These are phyloP conservation scores for Berkeleyomyces rouxiae DNA, from an alignment of 2,329 filamentous ascomycete species.

Conservation along the genomic window DNA sequence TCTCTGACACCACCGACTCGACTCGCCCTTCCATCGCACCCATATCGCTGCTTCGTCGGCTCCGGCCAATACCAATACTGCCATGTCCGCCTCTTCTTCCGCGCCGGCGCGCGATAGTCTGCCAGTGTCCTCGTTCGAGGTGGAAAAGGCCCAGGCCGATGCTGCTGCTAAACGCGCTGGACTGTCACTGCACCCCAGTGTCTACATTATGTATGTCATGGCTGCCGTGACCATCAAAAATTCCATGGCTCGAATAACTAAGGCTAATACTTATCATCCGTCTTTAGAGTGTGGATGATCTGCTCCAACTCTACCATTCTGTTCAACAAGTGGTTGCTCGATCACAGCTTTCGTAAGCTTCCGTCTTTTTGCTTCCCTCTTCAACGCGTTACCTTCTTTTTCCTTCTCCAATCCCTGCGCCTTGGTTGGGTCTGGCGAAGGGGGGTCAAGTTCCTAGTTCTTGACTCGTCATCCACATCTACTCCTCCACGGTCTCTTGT, in stretches of 20 bases:
- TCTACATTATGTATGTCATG: constrained; percentile 22
- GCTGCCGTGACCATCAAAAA: background rate
- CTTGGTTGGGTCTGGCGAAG: background rate
- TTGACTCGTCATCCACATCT: background rate
- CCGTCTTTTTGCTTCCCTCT: background rate
- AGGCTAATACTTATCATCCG: background rate
- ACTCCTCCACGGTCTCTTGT: background rate
- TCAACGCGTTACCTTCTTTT: background rate
- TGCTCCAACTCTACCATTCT: constrained; percentile 74
- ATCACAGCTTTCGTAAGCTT: constrained; percentile 38
- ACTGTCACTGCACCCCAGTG: constrained; percentile 16
- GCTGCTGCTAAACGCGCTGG: constrained; percentile 12
- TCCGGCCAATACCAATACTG: too few relatives aligned
- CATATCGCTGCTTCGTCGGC: too few relatives aligned
- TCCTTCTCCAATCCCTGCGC: background rate
- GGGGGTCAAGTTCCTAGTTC: background rate
- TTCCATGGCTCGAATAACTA: background rate
- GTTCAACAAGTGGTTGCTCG: constrained; percentile 84
- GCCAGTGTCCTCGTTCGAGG: constrained; percentile 13
- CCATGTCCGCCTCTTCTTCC: constrained; percentile 12
- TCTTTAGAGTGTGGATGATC: constrained; percentile 54
- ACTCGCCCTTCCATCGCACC: background rate
- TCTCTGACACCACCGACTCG: background rate
- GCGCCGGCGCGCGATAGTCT: constrained; percentile 12
- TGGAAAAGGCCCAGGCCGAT: constrained; percentile 16